Conservation (phyloP, 2,329 filamentous ascomycete species). For the Cercospora zeina region DNA sequence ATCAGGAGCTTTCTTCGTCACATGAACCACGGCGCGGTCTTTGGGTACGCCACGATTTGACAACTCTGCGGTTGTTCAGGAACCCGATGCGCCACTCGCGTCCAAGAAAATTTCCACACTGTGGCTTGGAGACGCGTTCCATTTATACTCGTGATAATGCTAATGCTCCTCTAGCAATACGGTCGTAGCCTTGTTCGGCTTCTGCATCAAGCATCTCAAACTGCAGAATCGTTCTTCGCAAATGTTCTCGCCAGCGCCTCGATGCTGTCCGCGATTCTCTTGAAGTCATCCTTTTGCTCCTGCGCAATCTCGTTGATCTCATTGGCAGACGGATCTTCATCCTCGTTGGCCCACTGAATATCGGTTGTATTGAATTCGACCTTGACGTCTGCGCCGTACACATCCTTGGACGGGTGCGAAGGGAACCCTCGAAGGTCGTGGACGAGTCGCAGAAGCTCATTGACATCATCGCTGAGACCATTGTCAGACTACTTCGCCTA, state of each 20-base stretch:
- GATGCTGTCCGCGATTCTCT: constrained; percentile 47
- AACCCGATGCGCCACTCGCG: not conserved
- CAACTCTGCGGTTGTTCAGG: not conserved
- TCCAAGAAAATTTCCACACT: not conserved
- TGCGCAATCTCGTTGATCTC: constrained; percentile 40
- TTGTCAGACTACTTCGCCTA: constrained; percentile 4
- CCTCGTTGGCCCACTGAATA: constrained; percentile 47
- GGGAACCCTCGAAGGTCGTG: constrained; percentile 46
- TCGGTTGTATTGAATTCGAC: constrained; percentile 47
- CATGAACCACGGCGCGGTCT: not conserved
- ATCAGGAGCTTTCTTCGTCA: constrained; percentile 6
- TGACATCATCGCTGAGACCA: constrained; percentile 43
- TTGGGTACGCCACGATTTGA: not conserved
- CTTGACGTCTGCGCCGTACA: constrained; percentile 45
- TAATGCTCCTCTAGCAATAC: constrained; percentile 29
- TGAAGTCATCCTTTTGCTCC: constrained; percentile 49
- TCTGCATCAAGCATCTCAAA: constrained; percentile 4
- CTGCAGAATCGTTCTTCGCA: constrained; percentile 45
- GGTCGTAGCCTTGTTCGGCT: not conserved
- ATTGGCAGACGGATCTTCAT: constrained; percentile 42
- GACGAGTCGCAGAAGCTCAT: constrained; percentile 45
- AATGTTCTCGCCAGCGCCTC: constrained; percentile 46
- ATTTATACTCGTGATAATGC: not conserved
- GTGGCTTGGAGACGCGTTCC: not conserved
- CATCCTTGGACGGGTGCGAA: constrained; percentile 42